A percentile compares a stretch with the other conserved stretches of the same genome.
These are phyloP conservation scores for Teunomyces funiuensis DNA, from an alignment of 805 yeast genomes.

Conservation along the genomic window DNA sequence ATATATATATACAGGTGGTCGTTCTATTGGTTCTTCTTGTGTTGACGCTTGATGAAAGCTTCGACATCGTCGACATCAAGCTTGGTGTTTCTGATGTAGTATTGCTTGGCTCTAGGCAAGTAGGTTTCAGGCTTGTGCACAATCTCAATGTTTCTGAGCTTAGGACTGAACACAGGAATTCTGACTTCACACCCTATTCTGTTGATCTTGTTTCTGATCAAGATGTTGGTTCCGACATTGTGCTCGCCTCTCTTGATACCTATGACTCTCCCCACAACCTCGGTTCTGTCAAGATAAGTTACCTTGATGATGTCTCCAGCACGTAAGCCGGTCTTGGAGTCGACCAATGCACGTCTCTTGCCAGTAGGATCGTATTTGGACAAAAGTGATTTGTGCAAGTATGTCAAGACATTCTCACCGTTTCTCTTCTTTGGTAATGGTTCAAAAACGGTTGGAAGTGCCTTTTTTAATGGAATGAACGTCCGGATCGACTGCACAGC, in stretches of 20 bases:
- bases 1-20: constrained; percentile 1
- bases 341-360: constrained; percentile 56
- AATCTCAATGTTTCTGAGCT: constrained; percentile 72
- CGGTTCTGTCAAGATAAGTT: constrained; percentile 63
- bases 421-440: constrained; percentile 50
- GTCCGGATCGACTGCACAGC: constrained; percentile 17
- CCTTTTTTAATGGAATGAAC: constrained; percentile 16
- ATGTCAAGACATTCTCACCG: constrained; percentile 46
- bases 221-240: constrained; percentile 70
- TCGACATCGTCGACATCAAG: constrained; percentile 76
- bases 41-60: constrained; percentile 28
- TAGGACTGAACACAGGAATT: constrained; percentile 78
- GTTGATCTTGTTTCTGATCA: constrained; percentile 77
- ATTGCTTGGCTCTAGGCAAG: constrained; percentile 79
- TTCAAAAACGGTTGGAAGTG: constrained; percentile 39
- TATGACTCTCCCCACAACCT: constrained; percentile 75
- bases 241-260: constrained; percentile 64
- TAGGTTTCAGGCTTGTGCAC: constrained; percentile 71
- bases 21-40: constrained; percentile 11
- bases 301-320: constrained; percentile 84
- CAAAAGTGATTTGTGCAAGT: constrained; percentile 51
- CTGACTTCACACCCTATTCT: constrained; percentile 85
- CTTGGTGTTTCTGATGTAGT: constrained; percentile 79
- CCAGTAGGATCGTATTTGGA: constrained; percentile 71
- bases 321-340: constrained; percentile 50